Evolutionary conservation across 352 stramenopile genomes (phyloP), one percentile per base, ranked within the genome.

Genomic region (Phytopythium montanum): DNA sequence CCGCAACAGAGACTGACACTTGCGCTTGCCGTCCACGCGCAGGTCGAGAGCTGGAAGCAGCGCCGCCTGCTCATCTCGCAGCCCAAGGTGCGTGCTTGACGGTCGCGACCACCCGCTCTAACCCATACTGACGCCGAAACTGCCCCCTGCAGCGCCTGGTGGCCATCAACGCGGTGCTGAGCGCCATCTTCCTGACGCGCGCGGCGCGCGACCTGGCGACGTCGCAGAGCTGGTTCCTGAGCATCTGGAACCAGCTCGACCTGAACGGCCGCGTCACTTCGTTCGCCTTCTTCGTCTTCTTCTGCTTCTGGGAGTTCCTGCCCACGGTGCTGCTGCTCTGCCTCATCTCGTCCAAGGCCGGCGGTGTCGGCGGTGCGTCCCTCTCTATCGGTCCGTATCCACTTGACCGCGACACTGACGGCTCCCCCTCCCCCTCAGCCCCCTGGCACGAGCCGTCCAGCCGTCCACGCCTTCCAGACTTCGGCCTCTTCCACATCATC

Each of bases 291-390:
- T 94, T 94, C 56, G 60, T 91, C 12, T 90, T 92, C 69, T 93
- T 93, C 64, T 92, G 84, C 73, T 90, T 93, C 56, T 94, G 85
- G 85, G 85, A 94, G 66, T 92, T 94, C 56, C 61, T 94, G 31
- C 85, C 85, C 10, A 94, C 85, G 23, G 64, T 94, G 33, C 57
- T 94, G 34, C 59, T 94, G 66, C 79, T 94, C 23, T 88, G 79
- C 55, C 67, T 94, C 33, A 84, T 94, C 66, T 88, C 83, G 13
- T 90, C 85, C 46, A 92, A 94, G 56, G 83, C 81, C 13, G 85
- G 85, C 29, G 85, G 81, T 21, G 83, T 94, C 23, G 82, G 79
- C 69, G 81, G 84, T 91, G 66, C 60, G 68, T 64, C 13, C 34
- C 14, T 36, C 1, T 38, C 44, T 54, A 36, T 23, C 62, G 19